Evolutionary conservation across 805 yeast species (phyloP).

Genomic region (Metschnikowia cerradonensis): DNA sequence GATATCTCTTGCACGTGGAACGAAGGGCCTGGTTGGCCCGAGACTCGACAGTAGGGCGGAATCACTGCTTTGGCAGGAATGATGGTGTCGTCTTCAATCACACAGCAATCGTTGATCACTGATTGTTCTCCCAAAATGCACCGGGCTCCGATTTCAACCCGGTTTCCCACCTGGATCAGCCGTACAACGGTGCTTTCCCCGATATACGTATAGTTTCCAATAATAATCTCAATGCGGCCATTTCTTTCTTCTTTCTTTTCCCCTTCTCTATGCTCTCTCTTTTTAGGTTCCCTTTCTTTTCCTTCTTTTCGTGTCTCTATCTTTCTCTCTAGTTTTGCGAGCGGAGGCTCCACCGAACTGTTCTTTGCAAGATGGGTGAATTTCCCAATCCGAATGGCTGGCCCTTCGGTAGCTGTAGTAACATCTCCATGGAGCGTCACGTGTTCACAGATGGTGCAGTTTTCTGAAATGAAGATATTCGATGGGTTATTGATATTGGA

Average conservation of each 20-base stretch:
- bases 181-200: slow-evolving; percentile 32
- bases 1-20: slow-evolving; percentile 25
- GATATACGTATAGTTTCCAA: slow-evolving; percentile 47
- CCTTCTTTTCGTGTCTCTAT: too few relatives aligned
- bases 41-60: slow-evolving; percentile 51
- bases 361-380: slow-evolving; percentile 36
- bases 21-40: slow-evolving; percentile 35
- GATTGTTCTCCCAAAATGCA: slow-evolving; percentile 36
- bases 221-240: slow-evolving; percentile 17
- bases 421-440: slow-evolving; percentile 36
- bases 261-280: too few relatives aligned
- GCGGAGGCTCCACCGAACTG: slow-evolving; percentile 30
- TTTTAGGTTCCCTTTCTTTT: too few relatives aligned
- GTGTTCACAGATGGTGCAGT: slow-evolving; percentile 39
- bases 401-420: slow-evolving; percentile 10
- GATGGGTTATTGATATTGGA: slow-evolving; percentile 43
- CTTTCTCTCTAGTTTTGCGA: background rate
- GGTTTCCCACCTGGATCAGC: slow-evolving; percentile 43
- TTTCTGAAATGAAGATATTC: slow-evolving; percentile 44
- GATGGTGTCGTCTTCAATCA: slow-evolving; percentile 37
- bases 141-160: slow-evolving; percentile 44
- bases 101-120: slow-evolving; percentile 49
- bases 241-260: too few relatives aligned
- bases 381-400: slow-evolving; percentile 43
- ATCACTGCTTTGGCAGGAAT: slow-evolving; percentile 42